These are phyloP conservation scores for Massariosphaeria phaeospora DNA, from an alignment of 495 filamentous ascomycete genomes.

Conservation along the genomic window DNA sequence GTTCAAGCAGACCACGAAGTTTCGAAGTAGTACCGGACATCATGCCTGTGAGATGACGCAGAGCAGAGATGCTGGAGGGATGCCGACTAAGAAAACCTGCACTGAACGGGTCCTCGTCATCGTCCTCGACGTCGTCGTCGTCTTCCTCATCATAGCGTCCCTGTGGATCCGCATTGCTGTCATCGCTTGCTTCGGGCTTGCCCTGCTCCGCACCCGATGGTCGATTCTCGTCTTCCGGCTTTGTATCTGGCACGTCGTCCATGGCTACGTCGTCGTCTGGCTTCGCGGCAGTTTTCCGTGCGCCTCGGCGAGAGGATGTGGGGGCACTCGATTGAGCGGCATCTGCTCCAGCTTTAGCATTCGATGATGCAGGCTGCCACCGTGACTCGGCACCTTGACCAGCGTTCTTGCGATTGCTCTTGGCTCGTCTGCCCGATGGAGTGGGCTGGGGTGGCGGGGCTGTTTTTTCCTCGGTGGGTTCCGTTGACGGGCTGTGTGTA, in stretches of 20 bases:
- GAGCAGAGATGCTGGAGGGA: conserved; percentile 63
- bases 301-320: conserved; percentile 48
- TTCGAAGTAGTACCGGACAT: conserved; percentile 76
- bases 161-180: conserved; percentile 47
- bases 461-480: conserved; percentile 38
- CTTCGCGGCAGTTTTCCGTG: conserved; percentile 41
- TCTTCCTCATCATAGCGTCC: conserved; percentile 62
- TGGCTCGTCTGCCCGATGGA: conserved; percentile 21
- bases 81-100: conserved; percentile 61
- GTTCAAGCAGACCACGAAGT: conserved; percentile 75
- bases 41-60: conserved; percentile 84
- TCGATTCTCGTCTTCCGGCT: conserved; percentile 48
- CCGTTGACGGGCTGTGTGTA: conserved; percentile 34
- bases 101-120: conserved; percentile 73
- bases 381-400: conserved; percentile 20
- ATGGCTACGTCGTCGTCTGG: conserved; percentile 41
- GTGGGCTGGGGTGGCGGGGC: conserved; percentile 50
- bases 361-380: not conserved
- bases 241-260: conserved; percentile 46
- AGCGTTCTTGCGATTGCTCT: conserved; percentile 19
- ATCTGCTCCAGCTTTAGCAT: conserved; percentile 17
- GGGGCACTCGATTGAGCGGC: conserved; percentile 2
- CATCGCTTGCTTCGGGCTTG: conserved; percentile 40
- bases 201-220: conserved; percentile 42
- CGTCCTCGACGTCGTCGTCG: conserved; percentile 61